Base-by-base conservation (phyloP, 768 basidiomycete species). In the Suillus weaverae region DNA sequence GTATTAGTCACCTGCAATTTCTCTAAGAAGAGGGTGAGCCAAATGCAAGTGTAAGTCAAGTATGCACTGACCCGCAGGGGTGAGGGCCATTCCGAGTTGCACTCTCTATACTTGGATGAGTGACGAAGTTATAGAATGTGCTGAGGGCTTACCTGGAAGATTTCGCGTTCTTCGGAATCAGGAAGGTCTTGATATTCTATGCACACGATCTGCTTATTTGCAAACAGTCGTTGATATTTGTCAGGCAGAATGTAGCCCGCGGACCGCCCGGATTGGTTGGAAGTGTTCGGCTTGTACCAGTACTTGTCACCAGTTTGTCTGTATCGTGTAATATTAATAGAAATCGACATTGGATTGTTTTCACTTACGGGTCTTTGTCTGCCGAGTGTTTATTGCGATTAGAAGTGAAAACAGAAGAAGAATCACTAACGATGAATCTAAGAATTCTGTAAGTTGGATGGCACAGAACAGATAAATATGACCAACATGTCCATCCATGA, bases 151-250 rank as follows among this genome's bases (percentile, higher is more conserved):
- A 89, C 91, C 80, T 90, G 89, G 77, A 90, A 90, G 20, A 90
- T 86, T 67, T 90, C 89, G 26, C 89, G 80, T 68, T 90, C 89
- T 35, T 85, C 83, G 5, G 74, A 69, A 60, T 86, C 86, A 0
- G 78, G 76, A 9, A 90, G 79, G 50, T 86, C 85, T 63, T 82
- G 78, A 67, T 89, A 94, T 71, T 94, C 92, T n/a, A 92, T 85
- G 68, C 92, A 94, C 2, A 90, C 88, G 22, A 94, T 83, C 66
- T 91, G 89, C 73, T 93, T 93, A 69, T 86, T 88, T 20, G 84
- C 78, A 67, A 93, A 93, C 1, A 86, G 44, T 16, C 82, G 85
- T 62, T 78, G 81, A 69, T 86, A 88, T 60, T 80, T 83, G 0
- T 82, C 81, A 0, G 88, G 88, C 0, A 91, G 77, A 1, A 84